Evolutionary conservation across 148 eudicot genomes (phyloP), one percentile per base, ranked within the genome.

Genomic region (Rhododendron kiyosumense): DNA sequence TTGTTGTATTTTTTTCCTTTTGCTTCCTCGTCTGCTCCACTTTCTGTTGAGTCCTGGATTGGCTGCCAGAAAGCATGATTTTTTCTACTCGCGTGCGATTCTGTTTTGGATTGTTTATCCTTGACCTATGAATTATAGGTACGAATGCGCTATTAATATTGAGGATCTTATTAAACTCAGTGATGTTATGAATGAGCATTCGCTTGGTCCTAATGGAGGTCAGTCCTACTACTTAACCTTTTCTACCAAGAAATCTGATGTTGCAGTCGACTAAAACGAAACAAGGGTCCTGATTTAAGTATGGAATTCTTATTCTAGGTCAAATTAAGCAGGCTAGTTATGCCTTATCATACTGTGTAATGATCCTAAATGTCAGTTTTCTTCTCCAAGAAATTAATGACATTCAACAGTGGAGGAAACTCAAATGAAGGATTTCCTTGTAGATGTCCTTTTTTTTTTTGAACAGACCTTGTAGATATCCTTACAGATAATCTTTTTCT

Each of bases 191-290:
- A 90, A 79, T 87, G 95, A 95, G 91, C 99, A 96, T 86, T 92
- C 97, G 22, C 99, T 96, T 86, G 99, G 99, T 80, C 99, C 99
- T 61, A 95, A 96, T 91, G 99, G 99, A 93, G 99, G 99, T 96
- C 52, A 88, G 93, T 14, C 63, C 26, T 24, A 30, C 41, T 61
- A 51, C 80, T 87, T 24, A 1, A 15, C 45, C 61, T 38, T 81
- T 15, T 74, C 43, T 43, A 1, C 43, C 38, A 26, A n/a, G 41
- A 36, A 81, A 26, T 18, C 38, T 86, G 15, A 18, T 81, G 79
- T 63, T 69, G 28, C 76, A 46, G 17, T 69, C 8, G 0, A 80
- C 51, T 6, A 30, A 80, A 80, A 1, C 65, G 26, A 18, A 51
- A 48, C 10, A 20, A 57, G 59, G 38, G 28, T 52, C 12, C 45